These are phyloP conservation scores for Pleurotus eryngii DNA, from an alignment of 768 basidiomycete genomes.

Conservation along the genomic window DNA sequence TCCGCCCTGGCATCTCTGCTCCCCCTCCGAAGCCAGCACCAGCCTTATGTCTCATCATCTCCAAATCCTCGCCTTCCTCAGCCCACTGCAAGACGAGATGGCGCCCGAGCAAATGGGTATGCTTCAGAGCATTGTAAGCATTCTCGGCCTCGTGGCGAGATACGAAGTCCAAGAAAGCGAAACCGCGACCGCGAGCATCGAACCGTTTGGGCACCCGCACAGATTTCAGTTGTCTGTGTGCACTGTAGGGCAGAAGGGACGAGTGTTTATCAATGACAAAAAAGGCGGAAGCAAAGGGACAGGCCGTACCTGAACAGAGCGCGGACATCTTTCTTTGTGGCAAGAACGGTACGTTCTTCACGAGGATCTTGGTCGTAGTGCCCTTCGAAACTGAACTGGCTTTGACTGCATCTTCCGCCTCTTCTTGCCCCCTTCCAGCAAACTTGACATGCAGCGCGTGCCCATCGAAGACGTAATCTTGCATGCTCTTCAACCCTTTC, in stretches of 20 bases:
- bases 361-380: conserved; percentile 89
- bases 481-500: conserved; percentile 71
- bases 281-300: conserved; percentile 12
- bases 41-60: conserved; percentile 72
- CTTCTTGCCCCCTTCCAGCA: conserved; percentile 79
- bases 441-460: conserved; percentile 83
- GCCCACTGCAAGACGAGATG: conserved; percentile 97
- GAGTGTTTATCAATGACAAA: conserved; percentile 3
- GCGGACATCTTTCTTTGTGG: conserved; percentile 86
- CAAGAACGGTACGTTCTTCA: conserved; percentile 99
- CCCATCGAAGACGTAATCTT: conserved; percentile 84
- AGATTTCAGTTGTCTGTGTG: conserved; percentile 91
- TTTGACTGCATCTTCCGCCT: conserved; percentile 33
- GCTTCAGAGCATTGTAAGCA: conserved; percentile 80
- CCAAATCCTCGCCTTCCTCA: conserved; percentile 76
- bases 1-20: conserved; percentile 67
- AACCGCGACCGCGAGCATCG: conserved; percentile 85
- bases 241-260: conserved; percentile 37
- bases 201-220: conserved; percentile 92
- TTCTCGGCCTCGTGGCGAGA: conserved; percentile 87
- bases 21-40: conserved; percentile 77
- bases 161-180: conserved; percentile 95
- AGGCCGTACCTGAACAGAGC: conserved; percentile 77
- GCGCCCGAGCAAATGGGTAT: conserved; percentile 93
- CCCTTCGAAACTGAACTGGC: conserved; percentile 44